These are phyloP conservation scores for Blastobotrys terrestris DNA, from an alignment of 805 yeast species.

Conservation along the genomic window DNA sequence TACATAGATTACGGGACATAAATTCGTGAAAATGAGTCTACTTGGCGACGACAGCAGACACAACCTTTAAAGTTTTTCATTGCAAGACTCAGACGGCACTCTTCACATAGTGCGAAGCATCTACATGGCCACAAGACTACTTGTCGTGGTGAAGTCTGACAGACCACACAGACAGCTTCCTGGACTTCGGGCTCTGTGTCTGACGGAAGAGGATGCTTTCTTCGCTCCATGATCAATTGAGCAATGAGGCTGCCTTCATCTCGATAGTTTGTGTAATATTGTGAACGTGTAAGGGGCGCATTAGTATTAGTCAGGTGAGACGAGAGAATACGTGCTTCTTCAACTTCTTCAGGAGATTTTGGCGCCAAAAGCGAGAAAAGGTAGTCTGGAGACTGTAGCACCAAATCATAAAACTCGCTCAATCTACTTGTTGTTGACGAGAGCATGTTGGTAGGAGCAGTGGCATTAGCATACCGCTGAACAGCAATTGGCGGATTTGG, in stretches of 20 bases:
- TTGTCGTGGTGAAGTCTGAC: slow-evolving; percentile 67
- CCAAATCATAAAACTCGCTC: slow-evolving; percentile 15
- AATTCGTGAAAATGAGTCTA: slow-evolving; percentile 58
- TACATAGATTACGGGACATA: slow-evolving; percentile 42
- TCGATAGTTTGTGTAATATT: background rate
- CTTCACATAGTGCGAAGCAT: slow-evolving; percentile 83
- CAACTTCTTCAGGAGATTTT: slow-evolving; percentile 23
- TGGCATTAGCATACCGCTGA: background rate
- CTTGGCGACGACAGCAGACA: slow-evolving; percentile 75
- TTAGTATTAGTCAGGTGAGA: slow-evolving; percentile 23
- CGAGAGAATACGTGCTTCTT: slow-evolving; percentile 26
- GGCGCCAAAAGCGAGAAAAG: slow-evolving; percentile 25
- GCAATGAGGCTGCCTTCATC: background rate
- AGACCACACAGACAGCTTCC: slow-evolving; percentile 61
- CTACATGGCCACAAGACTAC: slow-evolving; percentile 90
- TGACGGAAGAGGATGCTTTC: background rate
- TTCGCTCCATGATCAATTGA: slow-evolving; percentile 4
- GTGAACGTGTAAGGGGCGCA: slow-evolving; percentile 6
- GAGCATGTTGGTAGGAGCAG: background rate
- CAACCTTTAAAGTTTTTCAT: slow-evolving; percentile 69
- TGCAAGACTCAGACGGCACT: slow-evolving; percentile 69
- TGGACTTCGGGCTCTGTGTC: slow-evolving; percentile 18
- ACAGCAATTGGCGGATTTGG: background rate
- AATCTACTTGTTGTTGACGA: slow-evolving; percentile 1
- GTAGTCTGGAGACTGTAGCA: slow-evolving; percentile 22